phyloP scores from a whole-genome alignment of 495 filamentous ascomycete genomes.

The Immersiella caudata region DNA sequence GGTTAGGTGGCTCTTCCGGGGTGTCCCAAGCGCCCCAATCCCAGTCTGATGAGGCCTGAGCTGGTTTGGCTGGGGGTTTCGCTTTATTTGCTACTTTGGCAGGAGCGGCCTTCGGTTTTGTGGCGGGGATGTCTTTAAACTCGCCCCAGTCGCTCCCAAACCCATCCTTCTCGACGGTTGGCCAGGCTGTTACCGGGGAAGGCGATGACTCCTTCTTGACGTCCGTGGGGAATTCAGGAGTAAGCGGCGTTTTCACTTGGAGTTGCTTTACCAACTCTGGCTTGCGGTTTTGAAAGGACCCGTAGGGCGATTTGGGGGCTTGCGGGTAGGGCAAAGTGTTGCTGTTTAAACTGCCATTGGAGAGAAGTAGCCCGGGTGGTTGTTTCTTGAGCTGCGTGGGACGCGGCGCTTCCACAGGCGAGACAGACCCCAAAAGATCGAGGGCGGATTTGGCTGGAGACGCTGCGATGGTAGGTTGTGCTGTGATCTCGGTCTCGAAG shows the following conservation, averaged over 20 bases:
- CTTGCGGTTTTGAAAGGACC: conserved; percentile 53
- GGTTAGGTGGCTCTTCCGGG: conserved; percentile 19
- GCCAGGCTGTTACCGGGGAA: conserved; percentile 53
- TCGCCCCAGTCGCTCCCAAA: conserved; percentile 62
- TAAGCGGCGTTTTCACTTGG: conserved; percentile 44
- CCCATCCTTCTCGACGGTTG: conserved; percentile 36
- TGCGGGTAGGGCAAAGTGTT: conserved; percentile 39
- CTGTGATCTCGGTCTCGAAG: conserved; percentile 44
- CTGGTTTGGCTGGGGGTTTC: background rate
- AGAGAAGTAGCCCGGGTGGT: conserved; percentile 37
- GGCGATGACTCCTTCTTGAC: conserved; percentile 35
- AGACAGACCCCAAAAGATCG: conserved; percentile 24
- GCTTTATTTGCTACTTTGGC: background rate
- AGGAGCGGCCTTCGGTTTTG: conserved; percentile 21
- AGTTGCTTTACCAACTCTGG: conserved; percentile 46
- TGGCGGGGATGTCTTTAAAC: conserved; percentile 50
- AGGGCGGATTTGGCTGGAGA: conserved; percentile 18
- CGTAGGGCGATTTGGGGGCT: conserved; percentile 51
- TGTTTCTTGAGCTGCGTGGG: conserved; percentile 30
- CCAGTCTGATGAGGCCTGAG: conserved; percentile 33
- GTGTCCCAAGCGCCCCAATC: conserved; percentile 47
- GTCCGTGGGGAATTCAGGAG: conserved; percentile 33
- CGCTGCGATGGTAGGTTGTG: conserved; percentile 1
- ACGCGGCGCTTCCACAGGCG: conserved; percentile 16
- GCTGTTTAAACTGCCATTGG: conserved; percentile 23